These are phyloP conservation scores for Aurantiochytrium sp. DNA, from an alignment of 108 stramenopile species.

Conservation along the genomic window DNA sequence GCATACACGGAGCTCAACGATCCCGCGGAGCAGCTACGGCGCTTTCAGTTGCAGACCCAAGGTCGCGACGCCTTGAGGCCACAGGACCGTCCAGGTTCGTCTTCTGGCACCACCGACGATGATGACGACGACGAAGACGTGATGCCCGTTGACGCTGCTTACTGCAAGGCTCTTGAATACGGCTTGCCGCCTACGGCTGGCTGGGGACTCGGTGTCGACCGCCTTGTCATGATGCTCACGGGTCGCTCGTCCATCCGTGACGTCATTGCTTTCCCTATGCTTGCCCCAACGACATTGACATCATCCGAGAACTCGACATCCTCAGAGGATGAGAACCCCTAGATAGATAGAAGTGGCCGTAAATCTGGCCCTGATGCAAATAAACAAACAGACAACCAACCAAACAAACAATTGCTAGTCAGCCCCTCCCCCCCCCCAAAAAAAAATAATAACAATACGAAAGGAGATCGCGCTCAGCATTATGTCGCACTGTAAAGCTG, in stretches of 20 bases:
- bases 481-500: no score
- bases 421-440: no score
- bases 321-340: no score
- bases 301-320: no score
- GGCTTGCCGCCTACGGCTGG: slow-evolving; percentile 99
- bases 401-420: no score
- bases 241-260: slow-evolving; percentile 91
- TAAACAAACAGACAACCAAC: no score
- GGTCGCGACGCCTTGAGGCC: not conserved
- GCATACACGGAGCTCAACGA: slow-evolving; percentile 95
- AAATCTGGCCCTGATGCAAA: no score
- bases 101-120: no score
- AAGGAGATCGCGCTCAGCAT: no score
- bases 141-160: slow-evolving; percentile 88
- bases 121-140: slow-evolving; percentile 90
- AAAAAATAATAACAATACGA: no score
- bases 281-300: not conserved
- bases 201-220: slow-evolving; percentile 95
- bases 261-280: slow-evolving; percentile 93
- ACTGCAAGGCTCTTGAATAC: slow-evolving; percentile 82
- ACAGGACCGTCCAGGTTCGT: slow-evolving; percentile 62
- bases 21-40: slow-evolving; percentile 83
- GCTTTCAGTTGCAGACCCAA: slow-evolving; percentile 89
- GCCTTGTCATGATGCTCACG: slow-evolving; percentile 89
- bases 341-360: no score